These are phyloP conservation scores for Apophysomyces ossiformis DNA, from an alignment of 371 early-diverging fungal genomes.

Conservation along the genomic window DNA sequence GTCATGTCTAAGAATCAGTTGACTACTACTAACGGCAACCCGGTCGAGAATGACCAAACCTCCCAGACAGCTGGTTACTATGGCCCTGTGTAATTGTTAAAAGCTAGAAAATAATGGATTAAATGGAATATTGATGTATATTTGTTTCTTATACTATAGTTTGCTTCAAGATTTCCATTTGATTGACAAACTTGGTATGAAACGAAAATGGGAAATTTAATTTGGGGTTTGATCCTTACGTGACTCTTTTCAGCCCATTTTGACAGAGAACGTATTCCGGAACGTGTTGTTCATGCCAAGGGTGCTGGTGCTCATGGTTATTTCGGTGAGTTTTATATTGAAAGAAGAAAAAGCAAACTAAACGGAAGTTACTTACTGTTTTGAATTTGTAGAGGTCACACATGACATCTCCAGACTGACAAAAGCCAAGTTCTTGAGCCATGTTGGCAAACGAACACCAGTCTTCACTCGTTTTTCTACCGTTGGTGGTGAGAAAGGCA, in stretches of 20 bases:
- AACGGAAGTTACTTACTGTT: neutral
- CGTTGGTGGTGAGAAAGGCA: slow-evolving; percentile 81
- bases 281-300: slow-evolving; percentile 86
- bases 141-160: slow-evolving; percentile 13
- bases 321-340: slow-evolving; percentile 55
- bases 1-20: neutral
- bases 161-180: slow-evolving; percentile 75
- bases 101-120: neutral
- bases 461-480: slow-evolving; percentile 81
- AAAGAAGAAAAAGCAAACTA: neutral
- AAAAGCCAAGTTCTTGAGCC: slow-evolving; percentile 77
- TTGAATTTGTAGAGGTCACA: slow-evolving; percentile 61
- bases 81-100: slow-evolving; percentile 37
- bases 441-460: slow-evolving; percentile 79
- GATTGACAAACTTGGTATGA: slow-evolving; percentile 69
- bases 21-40: slow-evolving; percentile 63
- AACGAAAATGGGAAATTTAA: neutral
- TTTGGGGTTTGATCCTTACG: neutral
- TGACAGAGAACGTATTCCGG: slow-evolving; percentile 85
- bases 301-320: slow-evolving; percentile 84
- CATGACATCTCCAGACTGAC: slow-evolving; percentile 73
- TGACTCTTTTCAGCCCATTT: slow-evolving; percentile 59
- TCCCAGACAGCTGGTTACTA: slow-evolving; percentile 61
- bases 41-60: slow-evolving; percentile 70
- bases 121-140: neutral